Evolutionary conservation across 768 basidiomycete species (phyloP), one percentile per base, ranked within the genome.

Genomic region (Inosperma sp.): DNA sequence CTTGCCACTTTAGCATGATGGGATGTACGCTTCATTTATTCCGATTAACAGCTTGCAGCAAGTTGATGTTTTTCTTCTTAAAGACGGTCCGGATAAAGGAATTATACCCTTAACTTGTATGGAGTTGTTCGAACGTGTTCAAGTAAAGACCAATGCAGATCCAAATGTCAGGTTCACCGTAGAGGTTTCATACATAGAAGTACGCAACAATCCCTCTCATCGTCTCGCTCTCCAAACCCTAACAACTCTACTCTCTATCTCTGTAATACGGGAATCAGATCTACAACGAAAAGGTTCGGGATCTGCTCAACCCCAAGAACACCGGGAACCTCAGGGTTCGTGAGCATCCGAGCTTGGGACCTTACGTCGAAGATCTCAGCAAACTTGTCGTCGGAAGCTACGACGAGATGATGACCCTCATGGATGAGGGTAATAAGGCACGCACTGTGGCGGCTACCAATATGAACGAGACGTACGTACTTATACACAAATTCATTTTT

Each of bases 341-440:
- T 60, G 96, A 99, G 70, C 96, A 98, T 65, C 96, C 96, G 12
- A 91, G 82, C 67, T 70, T 92, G 45, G 93, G 93, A 5, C 95
- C 96, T n/a, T 99, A 99, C 66, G 96, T 99, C 45, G 96, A 99
- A 71, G 93, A 95, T 72, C 76, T 99, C 51, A 93, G 91, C 62
- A 92, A 92, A 69, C 81, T 98, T 48, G 86, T 86, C 23, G 96
- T 98, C 37, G 84, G 80, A 63, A 87, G 77, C 66, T 98, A 94
- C 65, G 82, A 88, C 25, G 95, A 96, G 66, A 96, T 99, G 88
- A 95, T 96, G 88, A 92, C 86, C 5, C 85, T 99, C 64, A 98
- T 98, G 95, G 95, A 99, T 72, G 95, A 99, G 68, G 95, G 95
- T 31, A 99, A 97, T 69, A 97, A 98, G 73, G 94, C 96, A 45